Conservation (phyloP, 1,284 basidiomycete genomes). For the Irpex rosettiformis region DNA sequence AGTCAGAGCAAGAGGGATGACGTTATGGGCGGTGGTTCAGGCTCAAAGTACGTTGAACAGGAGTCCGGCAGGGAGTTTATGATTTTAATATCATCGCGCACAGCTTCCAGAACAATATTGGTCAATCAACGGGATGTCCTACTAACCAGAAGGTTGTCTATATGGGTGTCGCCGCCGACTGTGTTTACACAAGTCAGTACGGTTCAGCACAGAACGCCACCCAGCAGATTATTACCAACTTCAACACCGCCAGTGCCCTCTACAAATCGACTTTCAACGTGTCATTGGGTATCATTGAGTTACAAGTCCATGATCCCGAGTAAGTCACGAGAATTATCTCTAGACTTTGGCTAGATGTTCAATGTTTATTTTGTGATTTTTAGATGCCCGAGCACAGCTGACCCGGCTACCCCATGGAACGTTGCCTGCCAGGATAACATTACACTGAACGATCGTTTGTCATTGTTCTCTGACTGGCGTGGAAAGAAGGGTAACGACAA, state of each 20-base stretch:
- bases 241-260: constrained; percentile 75
- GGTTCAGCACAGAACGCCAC: constrained; percentile 64
- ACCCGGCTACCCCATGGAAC: constrained; percentile 55
- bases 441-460: constrained; percentile 69
- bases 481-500: constrained; percentile 69
- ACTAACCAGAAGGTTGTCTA: constrained; percentile 72
- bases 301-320: constrained; percentile 62
- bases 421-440: constrained; percentile 46
- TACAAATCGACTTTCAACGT: constrained; percentile 87
- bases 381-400: constrained; percentile 52
- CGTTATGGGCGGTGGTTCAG: constrained; percentile 47
- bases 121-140: constrained; percentile 71
- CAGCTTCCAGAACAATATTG: constrained; percentile 71
- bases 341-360: no score
- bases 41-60: constrained; percentile 43
- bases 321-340: constrained; percentile 23
- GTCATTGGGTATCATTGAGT: constrained; percentile 79
- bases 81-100: constrained; percentile 6
- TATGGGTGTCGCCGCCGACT: constrained; percentile 89
- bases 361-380: no score
- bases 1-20: constrained; percentile 48
- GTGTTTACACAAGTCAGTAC: constrained; percentile 69
- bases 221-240: constrained; percentile 72
- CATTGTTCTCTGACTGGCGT: constrained; percentile 82
- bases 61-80: neutral